Evolutionary conservation across 2,329 filamentous ascomycete species (phyloP), one percentile per base, ranked within the genome.

Genomic region (Aschersonia sp.): DNA sequence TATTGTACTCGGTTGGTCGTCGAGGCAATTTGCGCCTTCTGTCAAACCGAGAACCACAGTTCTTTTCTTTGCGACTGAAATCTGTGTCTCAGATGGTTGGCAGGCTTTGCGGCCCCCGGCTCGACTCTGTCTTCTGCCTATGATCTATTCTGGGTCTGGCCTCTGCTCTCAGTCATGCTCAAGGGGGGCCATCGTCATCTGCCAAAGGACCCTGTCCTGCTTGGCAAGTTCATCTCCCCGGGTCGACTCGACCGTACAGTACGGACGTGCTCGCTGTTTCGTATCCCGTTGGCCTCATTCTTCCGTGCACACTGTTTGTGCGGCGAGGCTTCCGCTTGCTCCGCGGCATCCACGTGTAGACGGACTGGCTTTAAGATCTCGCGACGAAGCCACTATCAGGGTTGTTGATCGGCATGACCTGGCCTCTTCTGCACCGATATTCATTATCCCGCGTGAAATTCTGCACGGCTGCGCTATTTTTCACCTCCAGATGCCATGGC

Each of bases 371-470:
- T 22, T 3, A 22, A 2, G 22, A 3, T 37, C 33, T 37, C 33
- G 33, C 33, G 8, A 3, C 8, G 31, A 11, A 32, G 29, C 39
- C 47, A 39, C 14, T 40, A 37, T 43, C 44, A 7, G 32, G 44
- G 47, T 29, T 48, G 31, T 43, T 49, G 47, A 46, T 47, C 45
- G 45, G 45, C 42, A 29, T 33, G 41, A 40, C 32, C 47, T 31
- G 22, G n/a, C 43, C 32, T 12, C 22, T 39, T 44, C 45, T 37
- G 22, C 30, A 8, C n/a, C 12, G 31, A 32, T 30, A n/a, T 29
- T 45, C n/a, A 37, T 6, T n/a, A 46, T 30, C 32, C 35, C 12
- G 33, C 33, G 22, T 22, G 22, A 22, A 22, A 2, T 22, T 22
- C 22, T 22, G 22, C 22, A 22, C 22, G 22, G 22, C 22, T 22